phyloP scores from a whole-genome alignment of 306 rosid species.

The Datisca glomerata region DNA sequence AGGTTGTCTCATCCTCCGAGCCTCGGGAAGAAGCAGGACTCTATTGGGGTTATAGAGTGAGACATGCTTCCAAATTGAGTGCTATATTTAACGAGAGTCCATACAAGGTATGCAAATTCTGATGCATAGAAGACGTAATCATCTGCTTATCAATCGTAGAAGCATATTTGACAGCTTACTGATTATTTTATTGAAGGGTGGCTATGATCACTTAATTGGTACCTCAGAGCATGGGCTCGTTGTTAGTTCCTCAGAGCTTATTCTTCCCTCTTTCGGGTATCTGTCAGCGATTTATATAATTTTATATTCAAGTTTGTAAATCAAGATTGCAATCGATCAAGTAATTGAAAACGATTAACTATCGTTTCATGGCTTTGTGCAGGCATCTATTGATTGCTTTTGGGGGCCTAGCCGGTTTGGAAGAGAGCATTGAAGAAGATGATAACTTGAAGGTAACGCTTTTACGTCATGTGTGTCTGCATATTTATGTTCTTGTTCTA shows the following conservation, averaged over 20 bases:
- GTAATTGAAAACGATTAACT: no score
- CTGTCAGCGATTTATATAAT: not conserved
- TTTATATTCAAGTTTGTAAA: not conserved
- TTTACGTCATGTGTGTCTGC: not conserved
- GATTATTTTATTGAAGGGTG: conserved; percentile 49
- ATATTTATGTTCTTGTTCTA: no score
- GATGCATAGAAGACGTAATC: no score
- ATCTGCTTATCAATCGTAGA: no score
- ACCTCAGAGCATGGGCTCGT: conserved; percentile 91
- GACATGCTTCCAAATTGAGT: conserved; percentile 71
- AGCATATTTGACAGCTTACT: conserved; percentile 7
- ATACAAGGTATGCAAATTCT: conserved; percentile 47
- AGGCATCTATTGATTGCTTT: conserved; percentile 91
- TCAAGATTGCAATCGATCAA: conserved; percentile 14
- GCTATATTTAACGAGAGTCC: conserved; percentile 52
- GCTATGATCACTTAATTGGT: conserved; percentile 79
- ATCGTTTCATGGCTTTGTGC: no score
- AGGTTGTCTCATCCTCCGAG: conserved; percentile 57
- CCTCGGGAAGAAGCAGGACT: conserved; percentile 73
- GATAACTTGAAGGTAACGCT: conserved; percentile 44
- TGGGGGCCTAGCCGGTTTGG: conserved; percentile 98
- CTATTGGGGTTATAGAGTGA: conserved; percentile 96
- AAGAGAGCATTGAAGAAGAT: conserved; percentile 94
- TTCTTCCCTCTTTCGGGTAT: conserved; percentile 72
- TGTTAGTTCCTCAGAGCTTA: conserved; percentile 59